A percentile compares a stretch with the other conserved stretches of the same genome.
Evolutionary conservation across 1,284 basidiomycete species (phyloP).

Genomic region (Ceratobasidium papillatum): DNA sequence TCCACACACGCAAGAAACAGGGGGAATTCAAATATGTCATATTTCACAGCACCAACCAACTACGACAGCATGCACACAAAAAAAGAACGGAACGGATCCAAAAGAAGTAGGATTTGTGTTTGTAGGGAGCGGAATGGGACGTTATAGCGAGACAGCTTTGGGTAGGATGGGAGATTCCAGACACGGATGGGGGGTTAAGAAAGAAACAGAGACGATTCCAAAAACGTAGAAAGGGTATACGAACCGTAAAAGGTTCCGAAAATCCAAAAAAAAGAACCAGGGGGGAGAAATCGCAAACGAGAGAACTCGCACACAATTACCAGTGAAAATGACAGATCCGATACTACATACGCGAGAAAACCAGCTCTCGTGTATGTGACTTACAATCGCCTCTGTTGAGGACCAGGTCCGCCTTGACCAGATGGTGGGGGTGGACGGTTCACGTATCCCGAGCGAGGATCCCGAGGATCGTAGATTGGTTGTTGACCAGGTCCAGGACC

Average conservation of each 20-base stretch:
- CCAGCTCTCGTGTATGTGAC: conserved; percentile 1
- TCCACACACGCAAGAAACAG: not conserved
- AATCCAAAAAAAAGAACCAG: conserved; percentile 21
- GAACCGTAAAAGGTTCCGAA: not conserved
- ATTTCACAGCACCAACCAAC: conserved; percentile 31
- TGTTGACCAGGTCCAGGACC: not conserved
- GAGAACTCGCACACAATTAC: conserved; percentile 2
- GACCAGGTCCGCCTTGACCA: conserved; percentile 14
- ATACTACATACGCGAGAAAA: too few relatives aligned
- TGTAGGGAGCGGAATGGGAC: not conserved
- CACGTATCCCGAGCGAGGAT: conserved; percentile 22
- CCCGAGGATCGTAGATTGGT: conserved; percentile 30
- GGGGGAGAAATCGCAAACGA: conserved; percentile 6
- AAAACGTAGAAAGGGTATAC: conserved; percentile 4
- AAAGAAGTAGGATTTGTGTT: conserved; percentile 7
- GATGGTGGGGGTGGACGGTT: conserved; percentile 25
- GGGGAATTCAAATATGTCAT: conserved; percentile 16
- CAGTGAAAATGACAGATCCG: conserved; percentile 1
- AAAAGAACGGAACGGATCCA: not conserved
- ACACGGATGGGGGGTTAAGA: not conserved
- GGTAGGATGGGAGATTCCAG: not conserved
- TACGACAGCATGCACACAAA: conserved; percentile 24
- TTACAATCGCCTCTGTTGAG: conserved; percentile 23
- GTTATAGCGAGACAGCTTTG: conserved; percentile 3
- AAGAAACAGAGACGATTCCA: not conserved